phyloP scores from a whole-genome alignment of 192 early-diverging fungal species.

The Umbelopsis vinacea region DNA sequence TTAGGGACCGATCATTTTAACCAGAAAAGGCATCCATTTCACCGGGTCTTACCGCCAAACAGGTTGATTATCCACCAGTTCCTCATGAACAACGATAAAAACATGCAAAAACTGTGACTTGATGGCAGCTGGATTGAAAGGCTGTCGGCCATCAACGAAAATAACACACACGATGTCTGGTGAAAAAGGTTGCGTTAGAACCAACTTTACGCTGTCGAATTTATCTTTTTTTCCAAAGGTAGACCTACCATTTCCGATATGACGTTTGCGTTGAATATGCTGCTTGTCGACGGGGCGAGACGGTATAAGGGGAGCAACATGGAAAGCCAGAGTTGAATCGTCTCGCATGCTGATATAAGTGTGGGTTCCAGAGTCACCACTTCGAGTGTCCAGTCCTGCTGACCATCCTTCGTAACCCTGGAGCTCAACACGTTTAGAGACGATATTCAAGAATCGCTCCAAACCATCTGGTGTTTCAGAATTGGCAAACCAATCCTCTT shows the following conservation, averaged over 20 bases:
- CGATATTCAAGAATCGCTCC: conserved; percentile 69
- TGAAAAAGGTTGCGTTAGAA: background rate
- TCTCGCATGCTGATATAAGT: conserved; percentile 77
- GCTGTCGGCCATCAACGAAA: conserved; percentile 56
- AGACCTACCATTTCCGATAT: conserved; percentile 61
- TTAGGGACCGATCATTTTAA: background rate
- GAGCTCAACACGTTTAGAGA: conserved; percentile 73
- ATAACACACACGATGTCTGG: conserved; percentile 64
- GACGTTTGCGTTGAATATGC: conserved; percentile 68
- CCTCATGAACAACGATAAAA: conserved; percentile 56
- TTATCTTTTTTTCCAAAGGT: too few species aligned
- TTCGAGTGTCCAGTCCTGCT: conserved; percentile 72
- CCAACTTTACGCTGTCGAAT: too few species aligned
- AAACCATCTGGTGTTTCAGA: conserved; percentile 55
- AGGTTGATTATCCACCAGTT: conserved; percentile 18
- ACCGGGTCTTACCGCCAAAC: conserved; percentile 32
- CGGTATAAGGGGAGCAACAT: conserved; percentile 76
- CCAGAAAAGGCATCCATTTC: background rate
- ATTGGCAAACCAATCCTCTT: conserved; percentile 82
- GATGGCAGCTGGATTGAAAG: conserved; percentile 57
- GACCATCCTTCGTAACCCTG: conserved; percentile 77
- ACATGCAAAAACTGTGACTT: conserved; percentile 64
- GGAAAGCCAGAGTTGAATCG: conserved; percentile 77
- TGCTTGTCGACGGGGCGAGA: conserved; percentile 68
- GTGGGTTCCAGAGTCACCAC: conserved; percentile 70